Conservation (phyloP, 495 filamentous ascomycete genomes). For the Ramalina intermedia region DNA sequence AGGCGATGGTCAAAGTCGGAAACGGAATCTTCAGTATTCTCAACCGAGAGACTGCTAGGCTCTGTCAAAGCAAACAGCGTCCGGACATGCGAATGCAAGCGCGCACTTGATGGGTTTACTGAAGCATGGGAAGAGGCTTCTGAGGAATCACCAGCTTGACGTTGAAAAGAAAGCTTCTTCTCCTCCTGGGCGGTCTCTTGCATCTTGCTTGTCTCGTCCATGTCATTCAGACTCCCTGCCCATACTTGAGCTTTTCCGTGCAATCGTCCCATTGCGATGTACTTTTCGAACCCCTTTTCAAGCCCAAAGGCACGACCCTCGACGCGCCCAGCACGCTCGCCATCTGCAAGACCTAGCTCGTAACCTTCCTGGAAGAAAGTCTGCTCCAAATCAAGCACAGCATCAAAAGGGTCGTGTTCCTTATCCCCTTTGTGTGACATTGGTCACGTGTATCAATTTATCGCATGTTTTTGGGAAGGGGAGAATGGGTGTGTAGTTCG, state of each 20-base stretch:
- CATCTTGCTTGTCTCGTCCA: neutral
- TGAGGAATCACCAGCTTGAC: neutral
- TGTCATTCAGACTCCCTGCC: slow-evolving; percentile 40
- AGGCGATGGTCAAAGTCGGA: slow-evolving; percentile 74
- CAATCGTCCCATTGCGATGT: slow-evolving; percentile 58
- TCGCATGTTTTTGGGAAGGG: neutral
- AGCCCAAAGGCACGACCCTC: slow-evolving; percentile 86
- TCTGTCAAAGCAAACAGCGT: slow-evolving; percentile 64
- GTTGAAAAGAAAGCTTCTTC: neutral
- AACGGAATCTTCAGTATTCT: slow-evolving; percentile 73
- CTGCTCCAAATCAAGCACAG: slow-evolving; percentile 64
- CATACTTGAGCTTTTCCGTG: slow-evolving; percentile 75
- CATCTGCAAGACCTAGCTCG: slow-evolving; percentile 58
- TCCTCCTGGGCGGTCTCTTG: neutral
- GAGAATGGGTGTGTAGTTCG: too few species aligned
- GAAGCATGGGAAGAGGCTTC: neutral
- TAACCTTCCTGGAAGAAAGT: slow-evolving; percentile 79
- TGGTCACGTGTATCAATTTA: neutral
- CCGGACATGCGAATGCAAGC: slow-evolving; percentile 60
- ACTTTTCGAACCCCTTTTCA: slow-evolving; percentile 89
- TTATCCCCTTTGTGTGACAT: neutral
- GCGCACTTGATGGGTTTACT: slow-evolving; percentile 33
- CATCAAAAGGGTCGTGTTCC: slow-evolving; percentile 34
- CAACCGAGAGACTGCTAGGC: slow-evolving; percentile 56
- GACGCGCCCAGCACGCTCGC: slow-evolving; percentile 59